Base-by-base conservation (phyloP, 441 rosid species). In the Kokia cookei region DNA sequence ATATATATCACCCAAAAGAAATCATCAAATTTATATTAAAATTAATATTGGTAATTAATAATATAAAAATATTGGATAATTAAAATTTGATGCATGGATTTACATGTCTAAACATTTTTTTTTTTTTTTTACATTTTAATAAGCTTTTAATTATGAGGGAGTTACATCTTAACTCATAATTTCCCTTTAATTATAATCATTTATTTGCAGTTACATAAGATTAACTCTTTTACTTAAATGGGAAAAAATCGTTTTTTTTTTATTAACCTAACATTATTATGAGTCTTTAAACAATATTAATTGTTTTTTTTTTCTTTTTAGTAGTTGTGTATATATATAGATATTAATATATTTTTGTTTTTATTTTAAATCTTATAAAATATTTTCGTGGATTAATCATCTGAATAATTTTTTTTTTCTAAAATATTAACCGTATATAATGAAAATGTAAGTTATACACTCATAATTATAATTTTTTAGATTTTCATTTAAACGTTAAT, bases 111-210 rank as follows among this genome's bases (percentile, higher is more conserved):
- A 2, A n/a, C 57, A 53, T n/a, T 53, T n/a, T 51, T 51, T 19
- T n/a, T 53, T n/a, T 51, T 51, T 19, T 19, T 19, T 51, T 51
- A 51, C 61, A 26, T 57, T 10, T 57, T 10, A 57, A 57, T 10
- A 51, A 68, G 60, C 45, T 68, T 68, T 51, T 51, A 40, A 68
- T 51, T n/a, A 68, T 32, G 13, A 68, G 59, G 71, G 26, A 68
- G 72, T 68, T 68, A 68, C 72, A 29, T 51, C 51, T 37, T 50
- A 68, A 17, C 59, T 50, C 6, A 50, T 27, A 50, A 68, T 29
- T 68, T 50, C 10, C 15, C 17, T 68, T 68, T 50, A 55, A 68
- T 48, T 27, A 48, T 15, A 45, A 45, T 65, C 55, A 65, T 24
- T 45, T 22, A 65, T 65, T 14, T 65, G 10, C 55, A 22, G 70